Conservation (phyloP, 345 rosid species). For the Eucalyptus melliodora region DNA sequence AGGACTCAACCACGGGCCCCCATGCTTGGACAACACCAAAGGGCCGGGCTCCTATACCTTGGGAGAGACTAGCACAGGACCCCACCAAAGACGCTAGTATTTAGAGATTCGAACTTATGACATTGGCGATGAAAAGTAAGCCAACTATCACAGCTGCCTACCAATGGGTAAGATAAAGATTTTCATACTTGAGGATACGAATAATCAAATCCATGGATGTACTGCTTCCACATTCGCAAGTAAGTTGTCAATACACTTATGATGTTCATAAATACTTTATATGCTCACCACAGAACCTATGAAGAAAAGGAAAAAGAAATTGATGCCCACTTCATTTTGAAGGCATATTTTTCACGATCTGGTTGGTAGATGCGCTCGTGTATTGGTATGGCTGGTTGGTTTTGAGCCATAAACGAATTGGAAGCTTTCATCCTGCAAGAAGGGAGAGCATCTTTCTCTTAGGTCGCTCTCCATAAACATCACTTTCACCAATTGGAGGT, state of each 20-base stretch:
- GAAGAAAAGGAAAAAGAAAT: background rate
- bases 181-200: background rate
- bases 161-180: no score
- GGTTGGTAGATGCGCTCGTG: background rate
- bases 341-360: background rate
- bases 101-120: no score
- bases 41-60: no score
- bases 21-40: no score
- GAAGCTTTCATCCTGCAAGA: background rate
- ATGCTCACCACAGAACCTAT: background rate
- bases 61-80: no score
- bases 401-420: background rate
- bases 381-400: background rate
- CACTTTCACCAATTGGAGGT: background rate
- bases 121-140: fast-evolving
- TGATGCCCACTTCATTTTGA: background rate
- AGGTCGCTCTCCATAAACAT: background rate
- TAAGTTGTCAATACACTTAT: background rate
- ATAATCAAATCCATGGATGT: background rate
- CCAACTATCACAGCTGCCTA: no score
- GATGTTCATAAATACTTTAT: background rate
- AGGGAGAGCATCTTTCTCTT: background rate
- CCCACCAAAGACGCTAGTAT: no score
- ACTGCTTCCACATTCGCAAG: background rate
- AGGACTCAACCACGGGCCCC: no score